These are phyloP conservation scores for Podila epigama DNA, from an alignment of 192 early-diverging fungal species.

Conservation along the genomic window DNA sequence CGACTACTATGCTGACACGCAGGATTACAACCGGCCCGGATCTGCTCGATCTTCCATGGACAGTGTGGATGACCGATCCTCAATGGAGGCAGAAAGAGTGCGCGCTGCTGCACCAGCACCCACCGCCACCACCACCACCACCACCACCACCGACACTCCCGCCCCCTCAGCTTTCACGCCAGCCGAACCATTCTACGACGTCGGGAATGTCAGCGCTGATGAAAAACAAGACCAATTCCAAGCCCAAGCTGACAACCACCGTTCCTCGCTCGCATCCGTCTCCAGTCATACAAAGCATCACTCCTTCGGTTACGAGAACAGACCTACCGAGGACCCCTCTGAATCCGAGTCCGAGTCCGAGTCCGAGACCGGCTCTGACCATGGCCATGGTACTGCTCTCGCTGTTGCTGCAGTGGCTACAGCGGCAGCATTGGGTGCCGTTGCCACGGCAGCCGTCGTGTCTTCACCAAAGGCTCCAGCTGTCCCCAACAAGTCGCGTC, in stretches of 20 bases:
- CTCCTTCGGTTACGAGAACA: constrained; percentile 31
- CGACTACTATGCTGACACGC: constrained; percentile 4
- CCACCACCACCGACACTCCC: background rate
- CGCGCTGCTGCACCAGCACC: background rate
- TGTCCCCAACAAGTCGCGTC: constrained; percentile 30
- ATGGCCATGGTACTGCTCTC: background rate
- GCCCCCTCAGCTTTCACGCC: too few species aligned
- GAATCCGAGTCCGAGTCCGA: constrained; percentile 36
- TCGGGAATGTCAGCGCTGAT: background rate
- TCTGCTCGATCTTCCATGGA: constrained; percentile 5
- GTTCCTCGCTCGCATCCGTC: constrained; percentile 31
- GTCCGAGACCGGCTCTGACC: constrained; percentile 18
- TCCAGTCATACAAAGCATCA: constrained; percentile 43
- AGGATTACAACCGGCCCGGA: background rate
- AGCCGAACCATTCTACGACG: constrained; percentile 7
- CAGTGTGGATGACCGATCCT: constrained; percentile 11
- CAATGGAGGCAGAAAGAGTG: background rate
- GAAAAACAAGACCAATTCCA: constrained; percentile 12
- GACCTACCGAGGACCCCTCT: constrained; percentile 6
- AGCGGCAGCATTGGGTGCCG: too few species aligned
- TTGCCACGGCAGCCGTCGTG: background rate
- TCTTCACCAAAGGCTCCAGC: constrained; percentile 18
- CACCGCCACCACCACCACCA: constrained; percentile 1
- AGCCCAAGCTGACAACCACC: constrained; percentile 1
- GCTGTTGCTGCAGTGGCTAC: background rate